Conservation (phyloP, 179 eudicot species). For the Nepenthes alata region DNA sequence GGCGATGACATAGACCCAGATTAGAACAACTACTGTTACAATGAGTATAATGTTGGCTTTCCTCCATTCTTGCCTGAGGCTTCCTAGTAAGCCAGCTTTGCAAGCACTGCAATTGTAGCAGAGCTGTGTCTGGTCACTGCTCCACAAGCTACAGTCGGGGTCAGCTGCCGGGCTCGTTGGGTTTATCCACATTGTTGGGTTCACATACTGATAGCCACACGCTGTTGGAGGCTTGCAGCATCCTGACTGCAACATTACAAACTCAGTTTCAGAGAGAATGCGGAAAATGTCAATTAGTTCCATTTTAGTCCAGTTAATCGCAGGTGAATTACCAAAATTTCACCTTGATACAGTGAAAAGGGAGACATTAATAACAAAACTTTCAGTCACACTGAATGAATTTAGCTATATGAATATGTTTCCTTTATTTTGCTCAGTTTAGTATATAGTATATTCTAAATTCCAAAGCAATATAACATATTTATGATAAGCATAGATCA, state of each 20-base stretch:
- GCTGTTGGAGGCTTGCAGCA: slow-evolving; percentile 88
- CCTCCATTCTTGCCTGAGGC: slow-evolving; percentile 81
- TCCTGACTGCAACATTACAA: slow-evolving; percentile 54
- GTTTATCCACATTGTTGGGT: slow-evolving; percentile 68
- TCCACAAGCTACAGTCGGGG: slow-evolving; percentile 69
- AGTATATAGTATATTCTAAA: too few relatives aligned
- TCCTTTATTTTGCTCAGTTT: too few relatives aligned
- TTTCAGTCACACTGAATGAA: too few relatives aligned
- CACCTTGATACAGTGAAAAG: too few relatives aligned
- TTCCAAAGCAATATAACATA: too few relatives aligned
- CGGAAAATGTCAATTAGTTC: too few relatives aligned
- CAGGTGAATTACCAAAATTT: too few relatives aligned
- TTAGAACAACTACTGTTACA: slow-evolving; percentile 62
- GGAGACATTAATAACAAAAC: too few relatives aligned
- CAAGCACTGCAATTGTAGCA: slow-evolving; percentile 90
- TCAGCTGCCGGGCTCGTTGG: slow-evolving; percentile 44
- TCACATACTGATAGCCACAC: slow-evolving; percentile 71
- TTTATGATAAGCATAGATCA: too few relatives aligned
- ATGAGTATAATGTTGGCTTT: slow-evolving; percentile 61
- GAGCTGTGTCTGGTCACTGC: slow-evolving; percentile 63
- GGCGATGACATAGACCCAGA: slow-evolving; percentile 77
- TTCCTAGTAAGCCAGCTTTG: slow-evolving; percentile 84
- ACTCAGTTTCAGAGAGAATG: too few relatives aligned
- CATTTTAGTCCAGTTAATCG: too few relatives aligned
- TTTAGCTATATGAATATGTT: too few relatives aligned